Evolutionary conservation across 164 flowering plant genomes (phyloP), one percentile per base, ranked within the genome.

Genomic region (Aristolochia californica): DNA sequence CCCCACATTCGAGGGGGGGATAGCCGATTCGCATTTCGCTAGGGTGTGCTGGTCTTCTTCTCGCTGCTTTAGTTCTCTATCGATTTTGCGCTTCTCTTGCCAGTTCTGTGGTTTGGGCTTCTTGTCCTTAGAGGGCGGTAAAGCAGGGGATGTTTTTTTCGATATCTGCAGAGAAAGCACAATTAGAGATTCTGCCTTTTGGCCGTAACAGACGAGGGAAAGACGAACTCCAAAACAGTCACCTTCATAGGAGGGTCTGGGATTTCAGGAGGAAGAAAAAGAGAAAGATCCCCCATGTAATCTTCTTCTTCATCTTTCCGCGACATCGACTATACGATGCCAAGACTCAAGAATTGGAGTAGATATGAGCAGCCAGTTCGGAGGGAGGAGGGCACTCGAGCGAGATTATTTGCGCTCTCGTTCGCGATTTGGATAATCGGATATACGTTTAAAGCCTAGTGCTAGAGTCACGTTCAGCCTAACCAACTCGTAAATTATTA

Each of bases 261-360:
- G 72, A 25, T 51, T 43, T 54, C 43, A 0, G 85, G 76, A 18
- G 93, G 83, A 45, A 91, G 77, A 56, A 91, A 88, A n/a, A 62
- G 70, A 54, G 95, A 79, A 63, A 91, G 82, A 72, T 91, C 91
- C 0, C 82, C 96, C 91, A 91, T 82, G 79, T 91, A 91, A 65
- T 91, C 96, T 15, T 83, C 95, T 13, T 83, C 85, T 45, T 76
- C 77, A 57, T 63, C 74, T 34, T 34, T 34, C 40, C 40, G 7
- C 40, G 7, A 9, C 40, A 34, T 34, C 40, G 40, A 34, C 40
- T 5, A 34, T 9, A 34, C 10, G 40, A 34, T 34, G 10, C 10
- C 40, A 34, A 34, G 40, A 5, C 7, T 34, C 40, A 34, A 34
- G 10, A 9, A 8, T 5, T 34, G 10, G 40, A 34, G 40, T 34